phyloP scores from a whole-genome alignment of 2,329 filamentous ascomycete genomes.

The Penicillium crustosum region DNA sequence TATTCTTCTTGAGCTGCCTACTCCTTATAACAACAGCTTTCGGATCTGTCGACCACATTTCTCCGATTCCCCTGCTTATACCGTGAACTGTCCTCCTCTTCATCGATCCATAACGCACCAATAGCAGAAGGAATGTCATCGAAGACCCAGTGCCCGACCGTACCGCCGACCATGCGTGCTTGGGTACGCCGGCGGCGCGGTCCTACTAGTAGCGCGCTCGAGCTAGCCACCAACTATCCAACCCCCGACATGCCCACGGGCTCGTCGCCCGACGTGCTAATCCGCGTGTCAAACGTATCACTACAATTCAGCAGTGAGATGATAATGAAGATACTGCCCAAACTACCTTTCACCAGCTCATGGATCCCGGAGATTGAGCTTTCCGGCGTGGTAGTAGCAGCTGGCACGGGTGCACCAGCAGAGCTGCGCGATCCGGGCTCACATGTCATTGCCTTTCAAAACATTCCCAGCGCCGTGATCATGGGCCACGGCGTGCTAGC shows the following conservation, averaged over 20 bases:
- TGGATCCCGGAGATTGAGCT: slow-evolving; percentile 20
- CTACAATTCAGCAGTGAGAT: slow-evolving; percentile 15
- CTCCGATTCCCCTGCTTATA: background rate
- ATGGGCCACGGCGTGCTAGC: slow-evolving; percentile 13
- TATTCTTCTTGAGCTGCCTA: no score
- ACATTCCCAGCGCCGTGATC: background rate
- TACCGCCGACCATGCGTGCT: slow-evolving; percentile 13
- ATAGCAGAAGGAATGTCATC: background rate
- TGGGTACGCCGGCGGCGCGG: slow-evolving; percentile 12
- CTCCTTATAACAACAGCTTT: no score
- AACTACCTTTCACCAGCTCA: slow-evolving; percentile 12
- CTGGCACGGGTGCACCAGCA: slow-evolving; percentile 13
- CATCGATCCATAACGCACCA: background rate
- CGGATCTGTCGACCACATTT: no score
- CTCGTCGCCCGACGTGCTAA: slow-evolving; percentile 18
- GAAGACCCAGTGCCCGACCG: background rate
- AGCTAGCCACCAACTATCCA: slow-evolving; percentile 8
- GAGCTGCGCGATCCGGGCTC: slow-evolving; percentile 14
- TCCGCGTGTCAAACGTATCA: slow-evolving; percentile 21
- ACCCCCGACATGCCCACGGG: slow-evolving; percentile 8
- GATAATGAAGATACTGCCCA: slow-evolving; percentile 10
- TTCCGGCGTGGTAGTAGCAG: slow-evolving; percentile 18
- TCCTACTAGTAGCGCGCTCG: background rate
- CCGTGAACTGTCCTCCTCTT: background rate
- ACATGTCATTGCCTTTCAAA: slow-evolving; percentile 17